Evolutionary conservation across 108 stramenopile genomes (phyloP).

Genomic region (Cyclotella distinguenda): DNA sequence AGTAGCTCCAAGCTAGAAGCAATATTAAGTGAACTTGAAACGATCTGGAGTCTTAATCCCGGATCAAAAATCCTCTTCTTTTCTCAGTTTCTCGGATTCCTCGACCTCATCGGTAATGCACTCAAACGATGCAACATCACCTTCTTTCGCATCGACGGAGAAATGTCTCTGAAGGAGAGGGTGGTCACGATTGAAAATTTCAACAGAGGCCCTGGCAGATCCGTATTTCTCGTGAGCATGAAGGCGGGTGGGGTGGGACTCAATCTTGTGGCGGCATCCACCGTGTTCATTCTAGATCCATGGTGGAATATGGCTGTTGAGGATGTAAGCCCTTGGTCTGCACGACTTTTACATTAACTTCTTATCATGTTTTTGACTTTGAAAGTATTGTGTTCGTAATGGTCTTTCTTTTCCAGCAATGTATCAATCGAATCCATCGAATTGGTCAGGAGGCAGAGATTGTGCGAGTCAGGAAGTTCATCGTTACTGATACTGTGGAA

Average conservation of each 20-base stretch:
- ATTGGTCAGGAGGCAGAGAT: conserved; percentile 79
- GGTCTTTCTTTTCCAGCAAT: conserved; percentile 4
- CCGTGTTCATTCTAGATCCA: conserved; percentile 80
- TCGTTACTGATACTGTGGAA: conserved; percentile 75
- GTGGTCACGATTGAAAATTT: conserved; percentile 67
- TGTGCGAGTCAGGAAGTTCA: conserved; percentile 80
- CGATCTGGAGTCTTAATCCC: conserved; percentile 68
- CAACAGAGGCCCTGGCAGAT: conserved; percentile 49
- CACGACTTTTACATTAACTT: neutral
- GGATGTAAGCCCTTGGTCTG: conserved; percentile 52
- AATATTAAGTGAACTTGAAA: conserved; percentile 68
- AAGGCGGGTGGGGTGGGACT: conserved; percentile 83
- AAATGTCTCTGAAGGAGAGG: conserved; percentile 68
- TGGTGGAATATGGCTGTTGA: conserved; percentile 88
- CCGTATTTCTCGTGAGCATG: conserved; percentile 80
- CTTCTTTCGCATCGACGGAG: conserved; percentile 72
- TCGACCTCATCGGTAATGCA: conserved; percentile 60
- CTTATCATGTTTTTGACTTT: neutral
- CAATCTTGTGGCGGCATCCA: conserved; percentile 72
- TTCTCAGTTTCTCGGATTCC: conserved; percentile 82
- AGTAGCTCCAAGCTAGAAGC: conserved; percentile 73
- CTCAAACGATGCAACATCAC: conserved; percentile 44
- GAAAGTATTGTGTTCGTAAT: no score
- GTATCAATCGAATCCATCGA: conserved; percentile 76
- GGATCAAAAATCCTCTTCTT: conserved; percentile 80